Evolutionary conservation across 108 stramenopile genomes (phyloP).

Genomic region (Skeletonema menzelii): DNA sequence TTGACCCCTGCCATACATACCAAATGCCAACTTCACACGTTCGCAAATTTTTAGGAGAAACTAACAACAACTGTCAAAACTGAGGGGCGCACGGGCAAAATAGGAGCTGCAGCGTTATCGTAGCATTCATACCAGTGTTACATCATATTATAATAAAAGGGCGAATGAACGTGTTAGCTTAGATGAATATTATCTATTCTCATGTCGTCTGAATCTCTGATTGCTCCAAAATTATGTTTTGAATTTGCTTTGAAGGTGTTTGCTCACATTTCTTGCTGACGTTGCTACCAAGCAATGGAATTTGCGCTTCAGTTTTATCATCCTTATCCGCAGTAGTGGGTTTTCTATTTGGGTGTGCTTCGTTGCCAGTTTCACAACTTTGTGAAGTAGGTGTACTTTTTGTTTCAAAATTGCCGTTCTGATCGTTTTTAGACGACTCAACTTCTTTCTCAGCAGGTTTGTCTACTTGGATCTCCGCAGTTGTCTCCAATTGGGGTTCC

Average conservation of each 20-base stretch:
- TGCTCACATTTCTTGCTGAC: conserved; percentile 1
- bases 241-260: not conserved
- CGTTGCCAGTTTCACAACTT: not conserved
- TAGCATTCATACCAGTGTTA: too few relatives aligned
- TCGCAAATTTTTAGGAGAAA: too few relatives aligned
- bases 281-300: not conserved
- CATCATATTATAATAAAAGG: too few relatives aligned
- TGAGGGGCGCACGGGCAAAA: too few relatives aligned
- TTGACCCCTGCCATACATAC: too few relatives aligned
- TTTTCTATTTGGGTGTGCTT: not conserved
- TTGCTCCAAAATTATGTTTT: not conserved
- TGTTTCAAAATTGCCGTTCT: not conserved
- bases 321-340: not conserved
- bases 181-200: not conserved
- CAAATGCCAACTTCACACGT: too few relatives aligned
- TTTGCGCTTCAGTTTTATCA: not conserved
- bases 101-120: too few relatives aligned
- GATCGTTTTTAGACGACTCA: not conserved
- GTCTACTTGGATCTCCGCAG: not conserved
- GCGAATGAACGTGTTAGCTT: not conserved
- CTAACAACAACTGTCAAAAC: too few relatives aligned
- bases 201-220: conserved; percentile 5
- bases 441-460: not conserved
- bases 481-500: not conserved
- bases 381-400: not conserved